Base-by-base conservation (phyloP, 345 rosid genomes). In the Camelina neglecta region DNA sequence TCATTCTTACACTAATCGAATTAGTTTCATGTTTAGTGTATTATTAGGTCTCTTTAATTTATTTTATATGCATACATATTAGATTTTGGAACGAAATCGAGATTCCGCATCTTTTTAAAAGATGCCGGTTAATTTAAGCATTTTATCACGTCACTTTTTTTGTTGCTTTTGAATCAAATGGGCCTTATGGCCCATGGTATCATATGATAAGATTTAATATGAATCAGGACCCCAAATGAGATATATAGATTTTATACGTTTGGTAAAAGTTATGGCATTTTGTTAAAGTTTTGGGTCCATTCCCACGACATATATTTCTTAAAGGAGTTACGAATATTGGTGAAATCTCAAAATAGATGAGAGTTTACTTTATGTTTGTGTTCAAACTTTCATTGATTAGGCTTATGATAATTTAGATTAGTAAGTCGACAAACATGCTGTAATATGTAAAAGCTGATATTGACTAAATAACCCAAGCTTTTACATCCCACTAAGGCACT, bases 71-170 rank as follows among this genome's bases (percentile, higher is more conserved):
- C 35, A 21, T 48, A 50, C 35, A 21, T 23, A 50, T 8, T 1
- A 18, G 5, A 56, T 15, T 4, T 54, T 53, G 42, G 24, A 69
- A 69, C 71, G 42, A 55, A 54, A 15, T 55, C 71, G 75, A 76
- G 70, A 76, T 76, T 69, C 80, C 70, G 70, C 75, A 69, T 76
- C 80, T 61, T 60, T 49, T 29, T 6, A 4, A 1, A 68, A 69
- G 70, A 76, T 76, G 70, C 75, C 45, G 31, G 2, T 75, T 60
- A 61, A 10, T 42, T 50, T 50, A 8, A 15, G 33, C 33, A 56
- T 20, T 36, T 45, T 57, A 48, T 48, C 54, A 16, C 73, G 59
- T 29, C 48, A 31, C 69, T 47, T 16, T 36, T 38, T 36, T 39
- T 67, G 31, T 29, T 49, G 21, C 12, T 50, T 29, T 42, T 20